Evolutionary conservation across 2,329 filamentous ascomycete genomes (phyloP), one percentile per base, ranked within the genome.

Genomic region (Bipolaris bicolor): DNA sequence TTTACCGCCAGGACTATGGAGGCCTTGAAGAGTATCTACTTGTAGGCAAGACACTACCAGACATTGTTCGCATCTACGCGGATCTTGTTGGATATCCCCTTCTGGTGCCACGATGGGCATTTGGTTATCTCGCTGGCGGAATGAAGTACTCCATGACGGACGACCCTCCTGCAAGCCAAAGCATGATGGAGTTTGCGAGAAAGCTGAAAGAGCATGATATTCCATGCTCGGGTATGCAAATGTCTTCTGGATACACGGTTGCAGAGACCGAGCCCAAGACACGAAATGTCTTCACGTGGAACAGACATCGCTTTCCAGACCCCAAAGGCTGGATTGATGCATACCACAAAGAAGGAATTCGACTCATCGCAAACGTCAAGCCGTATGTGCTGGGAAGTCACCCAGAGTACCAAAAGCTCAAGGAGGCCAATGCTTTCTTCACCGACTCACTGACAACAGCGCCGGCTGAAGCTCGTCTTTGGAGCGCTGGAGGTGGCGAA

Each of bases 221-320:
- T 48, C 88, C 88, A 2, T 89, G 87, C 65, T 90, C 87, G 0
- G 88, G 85, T 0, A 88, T 89, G 69, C 88, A 90, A 68, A 88
- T 90, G 87, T 88, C 84, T 22, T 89, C 86, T 0, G 89, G 89
- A 0, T 91, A 91, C 69, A 90, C 88, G 0, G 84, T 91, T 3
- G 83, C 88, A 0, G 86, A 89, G 64, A 80, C 78, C 0, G 83
- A 86, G 53, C 88, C 89, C 1, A 90, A 90, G 74, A 89, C 88
- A 0, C 80, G 89, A 54, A 90, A 89, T 58, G 88, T 90, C 3
- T 88, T 85, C 65, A 88, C 86, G 0, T 92, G 89, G 89, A 91
- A 91, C 64, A 76, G 76, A 4, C 84, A 90, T 66, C 83, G 88
- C 0, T 91, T 91, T 68, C 88, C 88, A 0, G 82, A 90, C 51